phyloP scores from a whole-genome alignment of 441 rosid genomes.

The Populus hybrid region DNA sequence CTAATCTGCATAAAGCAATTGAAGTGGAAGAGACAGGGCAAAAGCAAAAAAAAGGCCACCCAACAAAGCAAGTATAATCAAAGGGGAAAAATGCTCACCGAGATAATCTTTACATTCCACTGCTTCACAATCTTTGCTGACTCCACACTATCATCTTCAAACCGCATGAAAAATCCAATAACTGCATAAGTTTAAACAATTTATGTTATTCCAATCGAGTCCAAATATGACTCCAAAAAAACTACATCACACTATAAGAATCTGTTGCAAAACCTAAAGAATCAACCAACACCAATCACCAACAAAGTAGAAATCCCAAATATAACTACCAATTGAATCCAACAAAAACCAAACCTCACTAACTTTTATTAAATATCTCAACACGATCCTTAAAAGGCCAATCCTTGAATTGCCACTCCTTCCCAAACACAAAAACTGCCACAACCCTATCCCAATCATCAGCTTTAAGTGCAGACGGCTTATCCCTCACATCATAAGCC shows the following conservation, averaged over 20 bases:
- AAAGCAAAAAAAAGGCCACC: not conserved
- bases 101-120: slow-evolving; percentile 95
- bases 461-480: slow-evolving; percentile 72
- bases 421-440: slow-evolving; percentile 86
- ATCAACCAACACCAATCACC: not conserved
- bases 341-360: slow-evolving; percentile 25
- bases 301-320: not conserved
- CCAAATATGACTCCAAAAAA: not conserved
- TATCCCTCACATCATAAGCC: slow-evolving; percentile 95
- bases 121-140: slow-evolving; percentile 90
- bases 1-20: slow-evolving; percentile 58
- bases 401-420: slow-evolving; percentile 98
- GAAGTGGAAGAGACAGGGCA: not conserved
- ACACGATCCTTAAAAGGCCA: slow-evolving; percentile 98
- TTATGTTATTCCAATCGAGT: not conserved
- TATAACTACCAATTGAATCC: not conserved
- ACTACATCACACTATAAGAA: not conserved
- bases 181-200: slow-evolving; percentile 42
- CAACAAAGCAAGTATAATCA: not conserved
- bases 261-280: not conserved
- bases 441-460: slow-evolving; percentile 96
- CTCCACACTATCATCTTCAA: slow-evolving; percentile 93
- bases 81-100: slow-evolving; percentile 44
- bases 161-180: slow-evolving; percentile 82
- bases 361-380: slow-evolving; percentile 89